Conservation (phyloP, 1,284 basidiomycete species). For the Cryptococcus sp. region DNA sequence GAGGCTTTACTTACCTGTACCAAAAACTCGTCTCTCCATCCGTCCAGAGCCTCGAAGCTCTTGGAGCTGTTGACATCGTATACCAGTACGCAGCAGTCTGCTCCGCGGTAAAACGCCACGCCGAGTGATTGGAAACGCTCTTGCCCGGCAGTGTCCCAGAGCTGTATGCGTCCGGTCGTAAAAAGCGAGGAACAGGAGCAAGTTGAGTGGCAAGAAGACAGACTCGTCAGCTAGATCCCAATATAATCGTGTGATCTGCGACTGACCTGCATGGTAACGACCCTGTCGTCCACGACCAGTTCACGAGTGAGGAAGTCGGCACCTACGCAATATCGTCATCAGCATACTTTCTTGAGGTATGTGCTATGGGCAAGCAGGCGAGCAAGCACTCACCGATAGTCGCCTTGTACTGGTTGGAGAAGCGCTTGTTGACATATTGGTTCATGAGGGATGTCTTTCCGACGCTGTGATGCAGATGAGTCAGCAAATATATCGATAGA, state of each 20-base stretch:
- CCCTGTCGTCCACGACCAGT: constrained; percentile 95
- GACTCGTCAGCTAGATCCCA: too few species aligned
- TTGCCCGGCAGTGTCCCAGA: constrained; percentile 99
- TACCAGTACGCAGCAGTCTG: constrained; percentile 98
- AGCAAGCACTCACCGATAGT: constrained; percentile 69
- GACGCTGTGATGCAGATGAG: constrained; percentile 63
- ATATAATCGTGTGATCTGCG: too few species aligned
- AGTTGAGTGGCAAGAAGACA: too few species aligned
- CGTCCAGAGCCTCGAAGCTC: constrained; percentile 93
- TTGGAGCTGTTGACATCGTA: constrained; percentile 99
- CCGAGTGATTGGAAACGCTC: constrained; percentile 99
- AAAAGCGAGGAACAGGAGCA: too few species aligned
- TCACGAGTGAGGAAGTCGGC: constrained; percentile 87
- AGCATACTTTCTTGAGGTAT: too few species aligned
- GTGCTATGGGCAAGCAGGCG: too few species aligned
- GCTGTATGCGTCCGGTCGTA: constrained; percentile 54
- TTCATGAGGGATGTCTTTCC: constrained; percentile 99
- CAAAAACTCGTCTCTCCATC: constrained; percentile 96
- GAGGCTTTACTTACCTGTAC: constrained; percentile 61
- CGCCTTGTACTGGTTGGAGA: constrained; percentile 99
- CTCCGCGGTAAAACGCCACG: constrained; percentile 98
- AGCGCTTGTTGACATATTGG: constrained; percentile 99
- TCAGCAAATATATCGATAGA: neutral
- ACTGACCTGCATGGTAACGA: constrained; percentile 96
- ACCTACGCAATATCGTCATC: constrained; percentile 17